phyloP scores from a whole-genome alignment of 352 stramenopile genomes.

The Chrysophaeum taylorii region DNA sequence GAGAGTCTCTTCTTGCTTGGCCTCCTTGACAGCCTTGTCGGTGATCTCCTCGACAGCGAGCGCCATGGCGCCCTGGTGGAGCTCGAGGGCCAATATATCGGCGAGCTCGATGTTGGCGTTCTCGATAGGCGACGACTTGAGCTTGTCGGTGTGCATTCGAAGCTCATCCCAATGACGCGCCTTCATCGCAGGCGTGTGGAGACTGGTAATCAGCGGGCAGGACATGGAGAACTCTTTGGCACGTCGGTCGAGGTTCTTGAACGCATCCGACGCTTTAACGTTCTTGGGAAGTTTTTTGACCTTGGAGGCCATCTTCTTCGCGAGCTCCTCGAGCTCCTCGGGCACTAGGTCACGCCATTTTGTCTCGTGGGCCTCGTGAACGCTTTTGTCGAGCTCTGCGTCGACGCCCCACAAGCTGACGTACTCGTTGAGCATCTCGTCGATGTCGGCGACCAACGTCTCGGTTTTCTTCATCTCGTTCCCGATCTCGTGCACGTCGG shows the following conservation, averaged over 20 bases:
- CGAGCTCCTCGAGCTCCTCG: constrained; percentile 62
- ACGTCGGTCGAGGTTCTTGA: constrained; percentile 14
- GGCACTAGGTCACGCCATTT: constrained; percentile 67
- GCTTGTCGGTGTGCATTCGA: constrained; percentile 13
- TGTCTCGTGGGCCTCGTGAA: constrained; percentile 33
- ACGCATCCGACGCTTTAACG: constrained; percentile 50
- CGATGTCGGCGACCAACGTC: constrained; percentile 15
- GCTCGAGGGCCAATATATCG: constrained; percentile 61
- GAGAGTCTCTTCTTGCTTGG: constrained; percentile 69
- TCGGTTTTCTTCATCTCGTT: constrained; percentile 11
- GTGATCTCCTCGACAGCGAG: constrained; percentile 75
- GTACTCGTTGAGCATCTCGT: constrained; percentile 26
- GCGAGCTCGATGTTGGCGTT: constrained; percentile 41
- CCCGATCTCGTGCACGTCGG: constrained; percentile 17
- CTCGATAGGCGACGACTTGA: no score
- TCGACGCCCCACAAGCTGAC: constrained; percentile 22
- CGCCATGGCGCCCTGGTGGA: constrained; percentile 53
- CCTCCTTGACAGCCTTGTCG: constrained; percentile 74
- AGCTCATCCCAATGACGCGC: constrained; percentile 39
- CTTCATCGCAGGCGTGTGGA: constrained; percentile 34
- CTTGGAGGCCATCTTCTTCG: constrained; percentile 15
- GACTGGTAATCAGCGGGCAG: constrained; percentile 26
- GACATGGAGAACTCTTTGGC: constrained; percentile 30
- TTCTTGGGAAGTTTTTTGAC: constrained; percentile 70
- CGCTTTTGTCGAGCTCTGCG: constrained; percentile 15